phyloP scores from a whole-genome alignment of 2,329 filamentous ascomycete species.

The Fusarium caatingaense region DNA sequence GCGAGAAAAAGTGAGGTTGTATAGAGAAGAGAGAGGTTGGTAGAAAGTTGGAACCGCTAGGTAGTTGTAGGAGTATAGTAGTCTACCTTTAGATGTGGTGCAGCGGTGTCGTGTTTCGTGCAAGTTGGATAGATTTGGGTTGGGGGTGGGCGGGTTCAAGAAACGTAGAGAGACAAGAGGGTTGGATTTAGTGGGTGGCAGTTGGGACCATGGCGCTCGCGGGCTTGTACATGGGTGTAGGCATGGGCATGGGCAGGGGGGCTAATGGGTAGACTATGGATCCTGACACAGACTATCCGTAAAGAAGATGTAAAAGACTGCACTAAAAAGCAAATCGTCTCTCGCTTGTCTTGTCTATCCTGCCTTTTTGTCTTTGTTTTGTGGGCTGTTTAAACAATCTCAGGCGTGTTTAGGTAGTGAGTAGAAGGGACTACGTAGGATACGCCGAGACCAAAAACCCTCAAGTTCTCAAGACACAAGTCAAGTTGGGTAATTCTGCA shows the following conservation, averaged over 20 bases:
- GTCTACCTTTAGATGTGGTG: slow-evolving; percentile 22
- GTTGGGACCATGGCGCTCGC: slow-evolving; percentile 45
- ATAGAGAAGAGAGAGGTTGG: slow-evolving; percentile 18
- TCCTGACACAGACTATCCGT: slow-evolving; percentile 36
- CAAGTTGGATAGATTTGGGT: slow-evolving; percentile 26
- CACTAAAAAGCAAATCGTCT: slow-evolving; percentile 33
- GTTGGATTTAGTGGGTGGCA: slow-evolving; percentile 33
- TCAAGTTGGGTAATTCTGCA: not conserved
- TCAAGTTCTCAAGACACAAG: slow-evolving; percentile 41
- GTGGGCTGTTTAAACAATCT: slow-evolving; percentile 25
- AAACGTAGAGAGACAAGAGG: slow-evolving; percentile 31
- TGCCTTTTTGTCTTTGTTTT: slow-evolving; percentile 16
- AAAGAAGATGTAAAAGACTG: slow-evolving; percentile 28
- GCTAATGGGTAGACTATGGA: slow-evolving; percentile 11
- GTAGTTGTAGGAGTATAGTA: slow-evolving; percentile 29
- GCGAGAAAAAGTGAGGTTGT: slow-evolving; percentile 2
- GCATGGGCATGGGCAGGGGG: slow-evolving; percentile 3
- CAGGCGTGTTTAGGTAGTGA: slow-evolving; percentile 6
- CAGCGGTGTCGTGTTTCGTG: slow-evolving; percentile 31
- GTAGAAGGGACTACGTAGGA: slow-evolving; percentile 1
- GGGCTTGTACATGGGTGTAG: slow-evolving; percentile 16
- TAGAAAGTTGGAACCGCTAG: slow-evolving; percentile 27
- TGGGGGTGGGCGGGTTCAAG: slow-evolving; percentile 38
- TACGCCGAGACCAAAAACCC: slow-evolving; percentile 38
- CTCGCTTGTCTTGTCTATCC: slow-evolving; percentile 10